phyloP scores from a whole-genome alignment of 257 asterid species.

The Forsythia suspensa region DNA sequence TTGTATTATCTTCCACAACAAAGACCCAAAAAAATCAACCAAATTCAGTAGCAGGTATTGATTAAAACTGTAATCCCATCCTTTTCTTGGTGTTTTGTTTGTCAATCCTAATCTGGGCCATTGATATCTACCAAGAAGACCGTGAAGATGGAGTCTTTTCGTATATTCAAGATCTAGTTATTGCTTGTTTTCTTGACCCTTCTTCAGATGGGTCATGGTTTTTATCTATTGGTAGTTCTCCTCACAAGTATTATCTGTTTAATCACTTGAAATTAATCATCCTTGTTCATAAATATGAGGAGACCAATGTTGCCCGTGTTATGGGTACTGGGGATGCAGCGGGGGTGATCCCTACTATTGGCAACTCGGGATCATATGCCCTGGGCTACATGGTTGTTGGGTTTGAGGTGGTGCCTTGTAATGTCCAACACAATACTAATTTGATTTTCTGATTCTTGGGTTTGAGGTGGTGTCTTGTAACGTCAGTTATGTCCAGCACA shows the following conservation, averaged over 20 bases:
- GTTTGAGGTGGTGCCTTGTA: slow-evolving; percentile 32
- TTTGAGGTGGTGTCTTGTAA: too few species aligned
- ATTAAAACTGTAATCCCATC: too few species aligned
- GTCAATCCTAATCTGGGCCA: background rate
- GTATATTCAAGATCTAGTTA: slow-evolving; percentile 7
- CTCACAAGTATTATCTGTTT: slow-evolving; percentile 30
- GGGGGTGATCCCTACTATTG: slow-evolving; percentile 18
- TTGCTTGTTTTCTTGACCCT: slow-evolving; percentile 2
- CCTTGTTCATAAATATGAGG: slow-evolving; percentile 27
- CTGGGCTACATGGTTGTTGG: slow-evolving; percentile 30
- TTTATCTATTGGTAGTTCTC: slow-evolving; percentile 34
- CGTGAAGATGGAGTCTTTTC: background rate
- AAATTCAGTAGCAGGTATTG: too few species aligned
- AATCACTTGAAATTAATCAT: slow-evolving; percentile 31
- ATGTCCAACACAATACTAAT: slow-evolving; percentile 20
- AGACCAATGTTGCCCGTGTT: slow-evolving; percentile 22
- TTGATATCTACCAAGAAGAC: background rate
- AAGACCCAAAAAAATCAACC: too few species aligned
- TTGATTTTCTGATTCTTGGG: too few species aligned
- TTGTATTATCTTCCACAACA: too few species aligned
- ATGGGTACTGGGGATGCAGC: slow-evolving; percentile 29
- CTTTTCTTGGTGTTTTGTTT: too few species aligned
- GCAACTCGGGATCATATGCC: slow-evolving; percentile 5
- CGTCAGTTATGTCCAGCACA: too few species aligned
- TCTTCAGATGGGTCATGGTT: slow-evolving; percentile 12